Evolutionary conservation across 306 rosid species (phyloP).

Genomic region (Dalbergia oliveri): DNA sequence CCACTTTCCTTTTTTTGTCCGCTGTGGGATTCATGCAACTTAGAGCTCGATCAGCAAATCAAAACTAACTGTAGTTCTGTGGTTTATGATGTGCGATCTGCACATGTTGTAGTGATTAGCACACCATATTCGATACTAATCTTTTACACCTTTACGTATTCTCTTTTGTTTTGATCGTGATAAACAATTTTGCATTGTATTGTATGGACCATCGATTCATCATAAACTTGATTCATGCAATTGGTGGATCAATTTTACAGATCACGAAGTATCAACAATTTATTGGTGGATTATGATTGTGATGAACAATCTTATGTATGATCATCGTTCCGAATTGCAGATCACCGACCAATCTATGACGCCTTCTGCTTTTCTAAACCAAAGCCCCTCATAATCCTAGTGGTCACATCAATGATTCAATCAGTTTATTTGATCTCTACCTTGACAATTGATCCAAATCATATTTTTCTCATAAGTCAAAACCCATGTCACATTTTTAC

Average conservation of each 20-base stretch:
- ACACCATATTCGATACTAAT: too few relatives aligned
- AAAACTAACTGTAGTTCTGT: too few relatives aligned
- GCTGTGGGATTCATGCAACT: too few relatives aligned
- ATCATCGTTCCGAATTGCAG: neutral
- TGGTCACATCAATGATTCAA: neutral
- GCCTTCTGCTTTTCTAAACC: neutral
- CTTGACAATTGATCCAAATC: neutral
- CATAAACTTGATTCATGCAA: neutral
- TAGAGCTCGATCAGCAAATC: too few relatives aligned
- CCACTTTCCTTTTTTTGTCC: too few relatives aligned
- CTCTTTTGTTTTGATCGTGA: neutral
- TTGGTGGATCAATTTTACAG: neutral
- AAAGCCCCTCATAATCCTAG: neutral
- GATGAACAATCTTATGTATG: neutral
- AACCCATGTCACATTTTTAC: too few relatives aligned
- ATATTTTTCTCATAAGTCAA: neutral
- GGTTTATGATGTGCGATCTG: too few relatives aligned
- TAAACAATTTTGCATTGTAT: neutral
- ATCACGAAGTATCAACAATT: neutral
- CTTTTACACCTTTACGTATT: neutral
- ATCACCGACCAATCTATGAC: neutral
- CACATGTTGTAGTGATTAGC: too few relatives aligned
- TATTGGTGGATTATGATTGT: neutral
- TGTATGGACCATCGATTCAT: neutral
- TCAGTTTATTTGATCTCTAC: neutral